Conservation (phyloP, 2,329 filamentous ascomycete species). For the Hymenoscyphus fructigenus region DNA sequence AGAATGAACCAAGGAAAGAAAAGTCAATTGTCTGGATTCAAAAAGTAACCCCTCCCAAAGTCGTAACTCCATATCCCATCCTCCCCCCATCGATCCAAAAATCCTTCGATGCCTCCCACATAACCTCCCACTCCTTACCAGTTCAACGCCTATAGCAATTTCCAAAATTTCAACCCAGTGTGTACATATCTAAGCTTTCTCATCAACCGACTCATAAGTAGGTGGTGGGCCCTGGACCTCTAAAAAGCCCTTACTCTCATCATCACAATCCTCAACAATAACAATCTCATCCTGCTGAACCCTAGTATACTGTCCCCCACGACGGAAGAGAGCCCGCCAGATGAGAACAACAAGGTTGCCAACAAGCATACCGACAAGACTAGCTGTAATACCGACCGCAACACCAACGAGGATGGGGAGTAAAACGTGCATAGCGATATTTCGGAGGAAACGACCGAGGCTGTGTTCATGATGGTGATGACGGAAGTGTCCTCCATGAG, state of each 20-base stretch:
- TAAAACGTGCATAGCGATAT: conserved; percentile 61
- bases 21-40: no score
- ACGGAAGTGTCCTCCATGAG: conserved; percentile 29
- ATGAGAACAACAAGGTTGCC: conserved; percentile 61
- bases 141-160: background rate
- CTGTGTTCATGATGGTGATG: conserved; percentile 39
- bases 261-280: conserved; percentile 19
- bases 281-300: conserved; percentile 27
- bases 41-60: no score
- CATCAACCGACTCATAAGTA: conserved; percentile 24
- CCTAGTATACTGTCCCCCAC: conserved; percentile 34
- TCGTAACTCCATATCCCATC: no score
- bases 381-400: conserved; percentile 65
- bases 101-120: background rate
- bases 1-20: no score
- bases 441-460: conserved; percentile 51
- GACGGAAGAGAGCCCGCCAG: conserved; percentile 55
- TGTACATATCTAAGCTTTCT: conserved; percentile 5
- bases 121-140: no score
- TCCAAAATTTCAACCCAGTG: background rate
- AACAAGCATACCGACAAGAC: conserved; percentile 65
- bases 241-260: conserved; percentile 31
- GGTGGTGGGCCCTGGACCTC: conserved; percentile 32
- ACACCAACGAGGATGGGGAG: conserved; percentile 69
- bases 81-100: no score